These are phyloP conservation scores for Leptodermis oblonga DNA, from an alignment of 257 asterid genomes.

Conservation along the genomic window DNA sequence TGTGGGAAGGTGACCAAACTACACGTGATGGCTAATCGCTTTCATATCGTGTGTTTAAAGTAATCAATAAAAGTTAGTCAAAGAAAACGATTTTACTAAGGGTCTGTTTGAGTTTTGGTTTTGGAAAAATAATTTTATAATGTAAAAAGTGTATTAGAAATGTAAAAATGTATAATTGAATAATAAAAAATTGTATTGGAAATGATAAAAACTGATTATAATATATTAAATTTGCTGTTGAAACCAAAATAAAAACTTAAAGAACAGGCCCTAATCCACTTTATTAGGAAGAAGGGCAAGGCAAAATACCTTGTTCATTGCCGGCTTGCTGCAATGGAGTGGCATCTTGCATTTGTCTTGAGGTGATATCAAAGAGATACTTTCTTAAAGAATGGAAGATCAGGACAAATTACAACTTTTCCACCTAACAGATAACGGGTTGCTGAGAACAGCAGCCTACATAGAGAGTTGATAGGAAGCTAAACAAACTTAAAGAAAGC, in stretches of 20 bases:
- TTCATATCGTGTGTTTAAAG: not conserved
- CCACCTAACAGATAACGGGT: not conserved
- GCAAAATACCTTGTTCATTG: not conserved
- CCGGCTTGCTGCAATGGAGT: constrained; percentile 1
- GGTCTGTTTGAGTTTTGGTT: too few species aligned
- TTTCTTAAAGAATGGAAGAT: constrained; percentile 3
- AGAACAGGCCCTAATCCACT: too few species aligned
- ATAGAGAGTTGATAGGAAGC: not conserved
- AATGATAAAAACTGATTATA: too few species aligned
- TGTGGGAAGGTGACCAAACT: not conserved
- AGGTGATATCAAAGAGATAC: not conserved
- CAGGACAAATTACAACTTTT: constrained; percentile 7
- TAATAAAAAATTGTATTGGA: too few species aligned
- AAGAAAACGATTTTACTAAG: not conserved
- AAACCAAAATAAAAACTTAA: too few species aligned
- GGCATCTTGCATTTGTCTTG: not conserved
- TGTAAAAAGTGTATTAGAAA: too few species aligned
- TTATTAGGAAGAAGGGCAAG: not conserved
- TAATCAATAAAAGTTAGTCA: constrained; percentile 1
- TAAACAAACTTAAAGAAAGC: not conserved
- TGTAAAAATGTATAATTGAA: too few species aligned
- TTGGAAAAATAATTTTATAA: too few species aligned
- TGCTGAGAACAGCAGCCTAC: not conserved
- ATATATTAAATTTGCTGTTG: too few species aligned
- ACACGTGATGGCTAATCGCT: not conserved